A percentile compares a stretch with the other conserved stretches of the same genome.
phyloP scores from a whole-genome alignment of 768 basidiomycete genomes.

The Suillus decipiens region DNA sequence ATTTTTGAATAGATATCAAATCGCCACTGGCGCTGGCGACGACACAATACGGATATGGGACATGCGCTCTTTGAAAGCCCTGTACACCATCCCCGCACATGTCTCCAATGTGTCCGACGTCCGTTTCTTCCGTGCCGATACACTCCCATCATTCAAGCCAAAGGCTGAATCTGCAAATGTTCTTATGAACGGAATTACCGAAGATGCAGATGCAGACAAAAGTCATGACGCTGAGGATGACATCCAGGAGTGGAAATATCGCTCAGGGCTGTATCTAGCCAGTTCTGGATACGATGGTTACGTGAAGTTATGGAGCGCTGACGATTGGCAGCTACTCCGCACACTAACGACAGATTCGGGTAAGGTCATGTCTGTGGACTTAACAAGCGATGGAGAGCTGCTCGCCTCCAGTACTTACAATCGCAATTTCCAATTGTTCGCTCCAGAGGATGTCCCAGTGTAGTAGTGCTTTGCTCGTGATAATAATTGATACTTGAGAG shows the following conservation, averaged over 20 bases:
- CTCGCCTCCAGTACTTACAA: constrained; percentile 92
- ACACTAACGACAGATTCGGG: constrained; percentile 91
- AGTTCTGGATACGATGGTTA: constrained; percentile 94
- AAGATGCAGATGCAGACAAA: constrained; percentile 31
- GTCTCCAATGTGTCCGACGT: constrained; percentile 93
- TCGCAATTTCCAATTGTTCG: constrained; percentile 91
- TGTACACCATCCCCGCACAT: constrained; percentile 97
- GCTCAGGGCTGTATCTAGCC: constrained; percentile 89
- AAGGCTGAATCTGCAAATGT: constrained; percentile 43
- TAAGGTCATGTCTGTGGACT: constrained; percentile 99
- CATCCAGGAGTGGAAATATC: constrained; percentile 73
- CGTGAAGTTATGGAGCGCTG: constrained; percentile 96
- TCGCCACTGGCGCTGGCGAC: constrained; percentile 95
- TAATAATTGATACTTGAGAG: constrained; percentile 27
- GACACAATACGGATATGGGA: constrained; percentile 99
- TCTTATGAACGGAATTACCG: constrained; percentile 48
- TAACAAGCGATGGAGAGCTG: constrained; percentile 79
- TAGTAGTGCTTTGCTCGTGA: constrained; percentile 23
- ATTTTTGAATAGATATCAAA: constrained; percentile 72
- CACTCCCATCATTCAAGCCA: constrained; percentile 44
- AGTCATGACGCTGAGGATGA: constrained; percentile 29
- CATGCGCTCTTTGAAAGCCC: constrained; percentile 87
- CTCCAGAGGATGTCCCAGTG: constrained; percentile 62
- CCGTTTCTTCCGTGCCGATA: constrained; percentile 84
- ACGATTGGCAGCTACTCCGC: constrained; percentile 93